Conservation (phyloP, 2,329 filamentous ascomycete genomes). For the Cytospora schulzeri region DNA sequence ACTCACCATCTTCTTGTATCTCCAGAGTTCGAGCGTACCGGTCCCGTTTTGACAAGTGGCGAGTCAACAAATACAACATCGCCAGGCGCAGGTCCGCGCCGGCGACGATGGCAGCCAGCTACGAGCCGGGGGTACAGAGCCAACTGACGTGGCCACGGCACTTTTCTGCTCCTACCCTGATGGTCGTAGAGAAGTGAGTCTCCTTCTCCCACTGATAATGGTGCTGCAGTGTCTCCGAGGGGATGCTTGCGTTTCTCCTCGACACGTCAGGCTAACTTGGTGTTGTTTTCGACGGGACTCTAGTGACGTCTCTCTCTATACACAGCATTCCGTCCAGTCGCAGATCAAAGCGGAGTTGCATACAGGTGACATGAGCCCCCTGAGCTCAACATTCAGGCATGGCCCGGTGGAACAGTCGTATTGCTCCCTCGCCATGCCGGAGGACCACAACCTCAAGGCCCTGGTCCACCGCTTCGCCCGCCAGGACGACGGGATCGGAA, state of each 20-base stretch:
- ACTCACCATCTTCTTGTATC: constrained; percentile 18
- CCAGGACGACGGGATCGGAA: not conserved
- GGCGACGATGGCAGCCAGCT: constrained; percentile 1
- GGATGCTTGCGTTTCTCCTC: not conserved
- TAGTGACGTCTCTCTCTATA: not conserved
- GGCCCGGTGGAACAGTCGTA: constrained; percentile 1
- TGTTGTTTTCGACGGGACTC: not conserved
- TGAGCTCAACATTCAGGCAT: not conserved
- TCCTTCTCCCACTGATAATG: not conserved
- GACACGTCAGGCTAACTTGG: not conserved
- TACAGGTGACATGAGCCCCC: constrained; percentile 3
- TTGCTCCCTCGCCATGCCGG: not conserved
- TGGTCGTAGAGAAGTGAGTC: constrained; percentile 7
- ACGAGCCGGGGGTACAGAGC: constrained; percentile 5
- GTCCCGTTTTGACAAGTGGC: constrained; percentile 50
- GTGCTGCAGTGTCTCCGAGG: not conserved
- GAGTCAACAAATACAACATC: constrained; percentile 49
- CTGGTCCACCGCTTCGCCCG: not conserved
- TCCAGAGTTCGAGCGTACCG: constrained; percentile 50
- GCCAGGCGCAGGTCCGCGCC: constrained; percentile 8
- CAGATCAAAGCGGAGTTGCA: constrained; percentile 8
- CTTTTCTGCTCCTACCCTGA: constrained; percentile 14
- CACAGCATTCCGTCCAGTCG: not conserved
- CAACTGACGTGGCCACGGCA: constrained; percentile 4
- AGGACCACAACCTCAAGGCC: not conserved